phyloP scores from a whole-genome alignment of 371 early-diverging fungal genomes.

The Mortierella sp. region DNA sequence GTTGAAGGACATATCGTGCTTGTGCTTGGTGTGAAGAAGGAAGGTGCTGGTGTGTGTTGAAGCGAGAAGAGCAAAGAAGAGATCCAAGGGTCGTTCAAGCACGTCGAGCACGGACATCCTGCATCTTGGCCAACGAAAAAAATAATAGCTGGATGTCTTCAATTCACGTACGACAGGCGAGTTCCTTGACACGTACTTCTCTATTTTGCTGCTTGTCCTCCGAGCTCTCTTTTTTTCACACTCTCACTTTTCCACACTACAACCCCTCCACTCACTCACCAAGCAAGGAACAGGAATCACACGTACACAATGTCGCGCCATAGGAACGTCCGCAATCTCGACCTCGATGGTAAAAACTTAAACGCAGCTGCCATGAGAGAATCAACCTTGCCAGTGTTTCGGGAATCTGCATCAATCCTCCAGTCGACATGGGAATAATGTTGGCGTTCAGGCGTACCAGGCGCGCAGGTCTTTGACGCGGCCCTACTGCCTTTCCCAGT shows the following conservation, averaged over 20 bases:
- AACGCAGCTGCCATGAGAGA: neutral
- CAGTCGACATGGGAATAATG: no score
- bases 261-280: neutral
- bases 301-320: constrained; percentile 77
- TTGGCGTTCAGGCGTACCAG: no score
- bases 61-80: no score
- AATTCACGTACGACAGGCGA: neutral
- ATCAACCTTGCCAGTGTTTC: neutral
- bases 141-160: constrained; percentile 1
- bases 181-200: neutral
- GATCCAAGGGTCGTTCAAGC: neutral
- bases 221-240: neutral
- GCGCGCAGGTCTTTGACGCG: neutral
- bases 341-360: constrained; percentile 70
- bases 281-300: neutral
- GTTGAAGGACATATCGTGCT: constrained; percentile 35
- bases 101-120: constrained; percentile 7
- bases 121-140: neutral
- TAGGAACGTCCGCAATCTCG: constrained; percentile 78
- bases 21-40: neutral
- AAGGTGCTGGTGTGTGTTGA: no score
- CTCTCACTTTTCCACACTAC: neutral
- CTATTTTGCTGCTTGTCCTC: neutral
- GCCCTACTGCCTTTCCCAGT: neutral
- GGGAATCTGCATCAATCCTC: neutral